Evolutionary conservation across 192 early-diverging fungal species (phyloP).

Genomic region (Podila epigama): DNA sequence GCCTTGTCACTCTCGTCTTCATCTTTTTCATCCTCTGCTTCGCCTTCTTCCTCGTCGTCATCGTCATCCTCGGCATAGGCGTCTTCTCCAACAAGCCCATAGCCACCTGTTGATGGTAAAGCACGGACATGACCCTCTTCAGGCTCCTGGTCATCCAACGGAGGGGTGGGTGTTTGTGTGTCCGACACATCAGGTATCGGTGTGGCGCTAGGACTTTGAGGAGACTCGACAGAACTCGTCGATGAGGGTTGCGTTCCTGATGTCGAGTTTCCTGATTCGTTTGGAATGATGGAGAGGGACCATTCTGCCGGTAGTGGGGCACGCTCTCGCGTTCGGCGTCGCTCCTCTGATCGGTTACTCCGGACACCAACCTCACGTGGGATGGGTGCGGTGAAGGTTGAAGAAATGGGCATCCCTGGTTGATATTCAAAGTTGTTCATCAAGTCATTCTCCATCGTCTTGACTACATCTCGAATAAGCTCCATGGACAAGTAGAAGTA

Average conservation of each 20-base stretch:
- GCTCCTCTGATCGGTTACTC: constrained; percentile 34
- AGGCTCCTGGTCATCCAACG: neutral
- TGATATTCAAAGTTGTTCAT: constrained; percentile 85
- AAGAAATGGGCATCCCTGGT: constrained; percentile 85
- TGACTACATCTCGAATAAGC: constrained; percentile 88
- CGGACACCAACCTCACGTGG: constrained; percentile 57
- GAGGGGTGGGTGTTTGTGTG: neutral
- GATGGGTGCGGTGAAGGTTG: constrained; percentile 87
- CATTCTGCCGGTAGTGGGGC: constrained; percentile 30
- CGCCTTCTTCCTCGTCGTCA: constrained; percentile 39
- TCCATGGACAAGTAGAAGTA: constrained; percentile 92
- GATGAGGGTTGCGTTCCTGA: constrained; percentile 2
- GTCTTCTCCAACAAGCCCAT: constrained; percentile 26
- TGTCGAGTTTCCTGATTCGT: neutral
- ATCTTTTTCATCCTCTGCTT: constrained; percentile 7
- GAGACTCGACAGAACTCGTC: neutral
- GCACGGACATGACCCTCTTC: neutral
- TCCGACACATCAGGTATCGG: neutral
- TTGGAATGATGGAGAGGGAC: constrained; percentile 19
- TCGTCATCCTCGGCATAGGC: constrained; percentile 37
- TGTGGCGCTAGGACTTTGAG: neutral
- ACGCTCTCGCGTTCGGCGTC: constrained; percentile 7
- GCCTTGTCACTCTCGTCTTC: too few relatives aligned
- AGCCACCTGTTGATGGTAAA: constrained; percentile 18
- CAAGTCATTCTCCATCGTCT: constrained; percentile 88